phyloP scores from a whole-genome alignment of 805 yeast species.

The Wickerhamomyces tratensis region DNA sequence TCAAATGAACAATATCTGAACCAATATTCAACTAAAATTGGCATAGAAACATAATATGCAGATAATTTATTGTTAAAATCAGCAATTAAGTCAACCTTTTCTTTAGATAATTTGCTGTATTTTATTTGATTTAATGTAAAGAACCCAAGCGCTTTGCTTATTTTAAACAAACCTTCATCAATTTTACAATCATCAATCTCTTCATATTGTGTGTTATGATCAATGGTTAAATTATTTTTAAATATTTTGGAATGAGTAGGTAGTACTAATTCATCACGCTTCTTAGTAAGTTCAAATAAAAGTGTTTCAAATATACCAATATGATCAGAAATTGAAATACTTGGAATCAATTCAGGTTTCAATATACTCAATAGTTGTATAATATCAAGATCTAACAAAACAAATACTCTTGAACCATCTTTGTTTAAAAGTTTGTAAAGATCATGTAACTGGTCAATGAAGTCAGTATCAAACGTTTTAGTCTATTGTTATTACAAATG shows the following conservation, averaged over 20 bases:
- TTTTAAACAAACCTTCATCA: background rate
- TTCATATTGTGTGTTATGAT: background rate
- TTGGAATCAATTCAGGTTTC: slow-evolving; percentile 4
- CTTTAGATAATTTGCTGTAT: slow-evolving; percentile 1
- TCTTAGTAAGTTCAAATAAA: slow-evolving; percentile 6
- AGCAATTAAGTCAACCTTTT: slow-evolving; percentile 1
- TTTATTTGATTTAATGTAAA: slow-evolving; percentile 7
- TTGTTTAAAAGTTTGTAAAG: background rate
- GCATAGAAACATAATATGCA: slow-evolving; percentile 8
- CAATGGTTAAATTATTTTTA: background rate
- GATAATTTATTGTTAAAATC: slow-evolving; percentile 6
- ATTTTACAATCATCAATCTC: background rate
- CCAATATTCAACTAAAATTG: slow-evolving; percentile 12
- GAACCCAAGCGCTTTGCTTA: slow-evolving; percentile 8
- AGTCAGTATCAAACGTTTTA: background rate
- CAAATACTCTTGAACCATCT: slow-evolving; percentile 4
- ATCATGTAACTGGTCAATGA: background rate
- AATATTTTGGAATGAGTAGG: no score
- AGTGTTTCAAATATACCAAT: slow-evolving; percentile 9
- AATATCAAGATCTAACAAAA: slow-evolving; percentile 5
- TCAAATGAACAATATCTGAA: slow-evolving; percentile 4
- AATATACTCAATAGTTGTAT: slow-evolving; percentile 6
- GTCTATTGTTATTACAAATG: background rate
- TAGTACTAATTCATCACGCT: slow-evolving; percentile 6
- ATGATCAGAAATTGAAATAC: slow-evolving; percentile 3